phyloP scores from a whole-genome alignment of 352 stramenopile species.

The Phytophthora hibernalis region DNA sequence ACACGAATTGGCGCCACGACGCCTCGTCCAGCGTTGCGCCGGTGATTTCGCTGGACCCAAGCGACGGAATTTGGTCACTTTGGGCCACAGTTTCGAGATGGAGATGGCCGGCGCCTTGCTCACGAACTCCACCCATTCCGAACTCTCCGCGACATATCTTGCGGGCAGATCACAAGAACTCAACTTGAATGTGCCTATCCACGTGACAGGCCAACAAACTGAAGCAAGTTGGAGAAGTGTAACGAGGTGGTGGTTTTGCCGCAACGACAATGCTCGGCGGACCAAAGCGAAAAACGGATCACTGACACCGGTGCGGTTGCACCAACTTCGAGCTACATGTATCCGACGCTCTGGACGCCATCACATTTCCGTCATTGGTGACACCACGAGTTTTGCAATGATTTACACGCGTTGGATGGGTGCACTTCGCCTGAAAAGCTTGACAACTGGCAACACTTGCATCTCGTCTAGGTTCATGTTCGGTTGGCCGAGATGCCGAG shows the following conservation, averaged over 20 bases:
- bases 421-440: neutral
- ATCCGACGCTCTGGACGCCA: neutral
- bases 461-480: conserved; percentile 2
- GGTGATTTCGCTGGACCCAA: conserved; percentile 1
- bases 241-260: neutral
- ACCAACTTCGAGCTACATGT: neutral
- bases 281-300: neutral
- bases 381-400: neutral
- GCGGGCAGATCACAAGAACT: conserved; percentile 17
- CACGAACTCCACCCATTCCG: conserved; percentile 16
- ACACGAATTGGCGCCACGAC: conserved; percentile 6
- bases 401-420: neutral
- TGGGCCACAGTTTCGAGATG: no score
- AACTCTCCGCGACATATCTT: conserved; percentile 17
- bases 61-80: no score
- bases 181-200: conserved; percentile 20
- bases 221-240: neutral
- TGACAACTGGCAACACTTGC: neutral
- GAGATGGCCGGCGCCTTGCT: conserved; percentile 3
- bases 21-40: neutral
- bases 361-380: neutral
- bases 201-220: conserved; percentile 14
- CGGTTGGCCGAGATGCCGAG: neutral
- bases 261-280: conserved; percentile 3
- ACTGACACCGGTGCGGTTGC: neutral